Base-by-base conservation (phyloP, 2,329 filamentous ascomycete genomes). In the Coniochaeta ligniaria region DNA sequence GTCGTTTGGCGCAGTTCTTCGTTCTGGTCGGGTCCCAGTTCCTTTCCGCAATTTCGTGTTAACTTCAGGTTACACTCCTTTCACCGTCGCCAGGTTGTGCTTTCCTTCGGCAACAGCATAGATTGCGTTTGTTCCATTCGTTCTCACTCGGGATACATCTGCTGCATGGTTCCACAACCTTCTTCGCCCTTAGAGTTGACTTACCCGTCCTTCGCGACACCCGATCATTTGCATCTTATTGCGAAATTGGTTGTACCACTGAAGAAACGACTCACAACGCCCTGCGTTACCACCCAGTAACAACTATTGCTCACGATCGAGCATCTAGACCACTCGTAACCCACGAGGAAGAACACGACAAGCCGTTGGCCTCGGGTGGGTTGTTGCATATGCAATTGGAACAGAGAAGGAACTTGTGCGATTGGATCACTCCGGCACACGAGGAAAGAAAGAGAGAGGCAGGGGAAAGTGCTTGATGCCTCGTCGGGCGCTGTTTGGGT, bases 101-200 rank as follows among this genome's bases (percentile, higher is more conserved):
- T 55, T 55, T 60, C 62, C 38, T 66, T 61, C 59, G 58, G 33
- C 62, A 57, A 64, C 60, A 31, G 60, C 62, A 65, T 66, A 68
- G 66, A 68, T 60, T 65, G 60, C 66, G 59, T 67, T 69, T 62
- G 56, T 63, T 60, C 61, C 61, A 58, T 66, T 63, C 45, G 60
- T 62, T 66, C 63, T 61, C 67, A 61, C 67, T 64, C 66, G 65
- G 68, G 60, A 63, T 64, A 66, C 63, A 62, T 65, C 66, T 65
- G 63, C 57, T 61, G 54, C 63, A 66, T 66, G 62, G 65, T 68
- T 68, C 61, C 65, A 69, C 67, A 59, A 64, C 66, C 61, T 65
- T 66, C 17, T 43, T 58, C 35, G 52, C 16, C 52, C 63, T 65
- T 65, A 61, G 50, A 64, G 57, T 65, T 62, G 63, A 63, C 7